Percentiles rank a stretch among this genome's conserved stretches.
Conservation (phyloP, 305 asterid species). For the Solanum hybrid region DNA sequence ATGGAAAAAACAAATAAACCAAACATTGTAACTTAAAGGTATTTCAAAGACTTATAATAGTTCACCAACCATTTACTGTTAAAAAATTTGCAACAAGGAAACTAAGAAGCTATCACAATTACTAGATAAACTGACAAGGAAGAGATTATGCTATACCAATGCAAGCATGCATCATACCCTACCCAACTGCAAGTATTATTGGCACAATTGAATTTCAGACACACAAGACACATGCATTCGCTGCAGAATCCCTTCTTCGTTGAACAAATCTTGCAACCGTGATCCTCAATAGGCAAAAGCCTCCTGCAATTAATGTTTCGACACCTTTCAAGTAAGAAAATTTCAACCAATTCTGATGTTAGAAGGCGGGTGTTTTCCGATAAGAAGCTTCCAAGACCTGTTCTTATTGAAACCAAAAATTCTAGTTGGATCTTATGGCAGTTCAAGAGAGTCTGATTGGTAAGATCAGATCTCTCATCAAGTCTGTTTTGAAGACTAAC, state of each 20-base stretch:
- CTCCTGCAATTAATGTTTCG: slow-evolving; percentile 66
- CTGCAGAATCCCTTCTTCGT: slow-evolving; percentile 79
- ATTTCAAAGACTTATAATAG: no score
- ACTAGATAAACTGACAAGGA: no score
- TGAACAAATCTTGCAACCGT: slow-evolving; percentile 84
- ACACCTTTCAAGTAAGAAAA: slow-evolving; percentile 73
- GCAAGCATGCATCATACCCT: slow-evolving; percentile 85
- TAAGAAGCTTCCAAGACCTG: slow-evolving; percentile 55
- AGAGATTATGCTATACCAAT: no score
- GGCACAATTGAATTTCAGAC: slow-evolving; percentile 79
- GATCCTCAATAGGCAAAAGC: slow-evolving; percentile 69
- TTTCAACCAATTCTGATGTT: slow-evolving; percentile 46
- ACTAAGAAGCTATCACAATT: no score
- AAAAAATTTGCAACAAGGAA: no score
- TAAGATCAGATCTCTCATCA: slow-evolving; percentile 68
- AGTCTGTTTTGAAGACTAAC: slow-evolving; percentile 50
- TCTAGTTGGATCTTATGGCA: slow-evolving; percentile 69
- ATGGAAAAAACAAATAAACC: no score
- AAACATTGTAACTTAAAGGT: no score
- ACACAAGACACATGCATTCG: slow-evolving; percentile 86
- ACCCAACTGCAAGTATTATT: slow-evolving; percentile 92
- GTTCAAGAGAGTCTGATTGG: slow-evolving; percentile 62
- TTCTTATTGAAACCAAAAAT: slow-evolving; percentile 56
- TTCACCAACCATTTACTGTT: no score
- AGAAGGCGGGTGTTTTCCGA: slow-evolving; percentile 33